Evolutionary conservation across 495 filamentous ascomycete species (phyloP), one percentile per base, ranked within the genome.

Genomic region (Evansstolkia leycettana): DNA sequence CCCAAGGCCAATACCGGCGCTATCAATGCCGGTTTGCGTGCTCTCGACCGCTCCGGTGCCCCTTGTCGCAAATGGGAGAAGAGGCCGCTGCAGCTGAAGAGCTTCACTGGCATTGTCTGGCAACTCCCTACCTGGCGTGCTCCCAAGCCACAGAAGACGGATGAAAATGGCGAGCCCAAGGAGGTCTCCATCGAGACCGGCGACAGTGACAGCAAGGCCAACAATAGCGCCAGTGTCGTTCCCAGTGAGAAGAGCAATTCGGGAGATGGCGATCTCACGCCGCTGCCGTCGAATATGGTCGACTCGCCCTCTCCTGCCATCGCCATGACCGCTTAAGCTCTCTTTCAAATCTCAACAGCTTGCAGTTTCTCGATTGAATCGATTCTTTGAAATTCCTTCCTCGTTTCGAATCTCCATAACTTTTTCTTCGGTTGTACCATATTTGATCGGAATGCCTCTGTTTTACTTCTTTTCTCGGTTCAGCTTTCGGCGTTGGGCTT

Each of bases 1-100:
- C 90, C 90, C 33, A 98, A 96, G 62, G 89, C 90, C 28, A 98
- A 96, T 58, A 84, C 90, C 48, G 90, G 90, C 38, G 89, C 89
- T 37, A 98, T 98, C 67, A 98, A 98, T 51, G 90, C 92, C 33
- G 82, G 84, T 36, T 77, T 98, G 20, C 83, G 90, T 33, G 92
- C 90, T 3, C 76, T 98, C 28, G 90, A 98, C 55, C 79, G 89
- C 26, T 80, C 77, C 1, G 84, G 87, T 31, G 79, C 87, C 40
- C 84, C 89, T 2, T 95, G 89, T 51, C 82, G 92, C 38, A 88
- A 79, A 50, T 98, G 90, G 90, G 64, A 75, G 45, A 83, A 77
- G 54, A 82, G 83, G 34, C 74, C 76, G 16, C 76, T 96, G 43
- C 75, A 72, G 33, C 57, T 98, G 37, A 90, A 93, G 68, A 90